Base-by-base conservation (phyloP, 257 asterid genomes). In the Penstemon newberryi region DNA sequence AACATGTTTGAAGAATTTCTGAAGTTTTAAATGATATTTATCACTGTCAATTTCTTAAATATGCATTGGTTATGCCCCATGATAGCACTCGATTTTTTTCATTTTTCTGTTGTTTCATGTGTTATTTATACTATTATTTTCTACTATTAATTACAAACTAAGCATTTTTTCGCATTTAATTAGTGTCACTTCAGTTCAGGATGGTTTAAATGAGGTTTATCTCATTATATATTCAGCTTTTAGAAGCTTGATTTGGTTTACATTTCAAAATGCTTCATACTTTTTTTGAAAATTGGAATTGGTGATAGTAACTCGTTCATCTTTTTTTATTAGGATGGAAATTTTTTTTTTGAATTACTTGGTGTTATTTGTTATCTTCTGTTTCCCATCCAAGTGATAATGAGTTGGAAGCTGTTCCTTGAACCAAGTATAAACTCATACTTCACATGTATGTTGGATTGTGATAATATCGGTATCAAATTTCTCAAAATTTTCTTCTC, bases 391-490 rank as follows among this genome's bases (percentile, higher is more conserved):
- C 51, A n/a, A 18, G 18, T 50, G 19, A 11, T 54, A 6, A 25
- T 25, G 33, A 60, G 66, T 65, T 70, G 95, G 96, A 90, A 70
- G 95, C 90, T 86, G 89, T 83, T 63, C 57, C 54, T 67, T 59
- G 51, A 69, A 73, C 52, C 60, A 57, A 50, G 53, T 15, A 15
- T 15, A 15, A 15, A 15, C 18, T 15, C 18, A 63, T 79, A 77
- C 72, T 4, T 72, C 78, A 80, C 82, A 44, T 49, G 55, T 55
- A 64, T 60, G 36, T 63, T 79, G 76, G 33, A 25, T 0, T 25
- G 33, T 1, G 33, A 25, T 25, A 25, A 25, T 25, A 25, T 25
- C 33, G 1, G 33, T 25, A 25, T 25, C 33, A 25, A 25, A 2
- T 25, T 25, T 25, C 33, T 25, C 33, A 25, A 25, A 25, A 25